Conservation (phyloP, 805 yeast genomes). For the Zygosaccharomyces bisporus region DNA sequence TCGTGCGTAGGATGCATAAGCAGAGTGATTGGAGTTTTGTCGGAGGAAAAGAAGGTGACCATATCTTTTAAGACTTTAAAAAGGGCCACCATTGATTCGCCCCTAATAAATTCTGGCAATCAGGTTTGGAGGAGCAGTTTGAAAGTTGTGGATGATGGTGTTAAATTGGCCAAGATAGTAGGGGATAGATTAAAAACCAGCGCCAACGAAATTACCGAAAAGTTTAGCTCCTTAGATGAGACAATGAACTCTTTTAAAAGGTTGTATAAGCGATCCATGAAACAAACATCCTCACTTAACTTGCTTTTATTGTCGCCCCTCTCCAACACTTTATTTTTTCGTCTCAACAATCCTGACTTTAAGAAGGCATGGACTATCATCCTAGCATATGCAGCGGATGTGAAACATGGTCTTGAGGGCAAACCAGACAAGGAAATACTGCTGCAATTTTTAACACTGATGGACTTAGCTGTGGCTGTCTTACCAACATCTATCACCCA, state of each 20-base stretch:
- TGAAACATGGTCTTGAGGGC: constrained; percentile 21
- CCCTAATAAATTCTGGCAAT: constrained; percentile 18
- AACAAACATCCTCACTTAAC: constrained; percentile 10
- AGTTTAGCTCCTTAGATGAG: constrained; percentile 15
- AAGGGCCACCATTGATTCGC: constrained; percentile 19
- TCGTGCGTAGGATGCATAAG: constrained; percentile 20
- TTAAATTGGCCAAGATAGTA: constrained; percentile 36
- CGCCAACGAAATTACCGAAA: constrained; percentile 3
- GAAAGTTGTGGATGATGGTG: constrained; percentile 31
- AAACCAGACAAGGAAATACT: constrained; percentile 15
- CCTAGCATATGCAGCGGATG: constrained; percentile 20
- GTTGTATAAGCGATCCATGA: constrained; percentile 27
- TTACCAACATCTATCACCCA: constrained; percentile 47
- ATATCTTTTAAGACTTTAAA: constrained; percentile 21
- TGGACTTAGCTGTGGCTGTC: constrained; percentile 49
- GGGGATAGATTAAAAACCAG: constrained; percentile 1
- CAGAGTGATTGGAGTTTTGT: constrained; percentile 15
- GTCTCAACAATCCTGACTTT: constrained; percentile 47
- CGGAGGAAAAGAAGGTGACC: constrained; percentile 14
- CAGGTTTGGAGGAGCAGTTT: constrained; percentile 18
- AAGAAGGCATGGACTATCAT: constrained; percentile 40
- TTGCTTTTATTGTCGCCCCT: constrained; percentile 55
- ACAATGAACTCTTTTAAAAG: constrained; percentile 38
- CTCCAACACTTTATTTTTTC: constrained; percentile 54
- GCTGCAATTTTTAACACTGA: constrained; percentile 27